Evolutionary conservation across 2,329 filamentous ascomycete species (phyloP), one percentile per base, ranked within the genome.

Genomic region (Lomentospora prolificans): DNA sequence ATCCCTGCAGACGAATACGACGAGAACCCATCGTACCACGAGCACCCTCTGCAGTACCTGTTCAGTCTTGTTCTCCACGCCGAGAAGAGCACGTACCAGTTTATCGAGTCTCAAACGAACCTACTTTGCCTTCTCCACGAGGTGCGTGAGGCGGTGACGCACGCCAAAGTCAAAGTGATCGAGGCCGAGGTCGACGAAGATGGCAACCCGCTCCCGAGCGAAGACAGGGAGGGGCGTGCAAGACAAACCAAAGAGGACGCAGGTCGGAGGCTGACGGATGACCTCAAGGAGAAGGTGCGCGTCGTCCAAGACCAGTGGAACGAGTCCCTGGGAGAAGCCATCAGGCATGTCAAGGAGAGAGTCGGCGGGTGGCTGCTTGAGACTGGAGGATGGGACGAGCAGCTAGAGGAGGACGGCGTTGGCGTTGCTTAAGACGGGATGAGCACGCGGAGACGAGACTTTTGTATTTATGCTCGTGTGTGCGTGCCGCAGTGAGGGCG

Each of bases 21-120:
- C 3, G 94, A 97, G 72, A 97, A 92, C 63, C 89, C 90, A 0
- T 78, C 78, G 17, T 97, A 96, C 67, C 78, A 81, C 60, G 74
- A 82, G 1, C 89, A 90, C 65, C 94, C 94, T 9, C 71, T 96
- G 66, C 90, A 96, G 70, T 97, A 99, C 67, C 78, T 99, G 0
- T 94, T 90, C 68, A 87, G 84, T 50, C 74, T 97, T 24, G 77
- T 99, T 7, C 80, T 85, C 4, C 92, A 97, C 64, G 87, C 90
- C 0, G 89, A 95, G 67, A 95, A 94, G 73, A 91, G 87, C 63
- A 92, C 90, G 7, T 95, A 96, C 65, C 94, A 97, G 68, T 97
- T 96, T 70, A 96, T 97, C 64, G 94, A 97, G 73, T 87, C 85
- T 5, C 92, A 97, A 73, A 92, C 84, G 28, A 96, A 96, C 65